Evolutionary conservation across 805 yeast genomes (phyloP).

Genomic region (Kregervanrija delftensis): DNA sequence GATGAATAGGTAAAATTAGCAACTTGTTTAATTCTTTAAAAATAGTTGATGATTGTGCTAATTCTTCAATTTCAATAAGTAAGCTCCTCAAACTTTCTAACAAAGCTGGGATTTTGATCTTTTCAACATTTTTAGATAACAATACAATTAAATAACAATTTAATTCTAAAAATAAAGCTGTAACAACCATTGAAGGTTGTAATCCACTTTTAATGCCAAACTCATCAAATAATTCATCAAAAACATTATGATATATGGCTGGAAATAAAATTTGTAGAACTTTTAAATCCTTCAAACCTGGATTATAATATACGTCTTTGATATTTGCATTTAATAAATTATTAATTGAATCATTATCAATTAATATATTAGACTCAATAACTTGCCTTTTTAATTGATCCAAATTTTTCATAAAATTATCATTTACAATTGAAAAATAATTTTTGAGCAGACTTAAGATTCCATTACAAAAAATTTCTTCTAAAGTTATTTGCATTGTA

Average conservation of each 20-base stretch:
- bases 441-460: background rate
- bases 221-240: background rate
- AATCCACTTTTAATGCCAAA: background rate
- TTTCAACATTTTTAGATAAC: slow-evolving; percentile 1
- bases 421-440: background rate
- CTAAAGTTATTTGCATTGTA: background rate
- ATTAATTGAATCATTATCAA: background rate
- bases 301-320: background rate
- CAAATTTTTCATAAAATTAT: background rate
- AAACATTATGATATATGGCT: background rate
- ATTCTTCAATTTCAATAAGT: background rate
- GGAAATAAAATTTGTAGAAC: slow-evolving; percentile 1
- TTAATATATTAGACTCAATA: background rate
- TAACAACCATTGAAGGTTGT: background rate
- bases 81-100: background rate
- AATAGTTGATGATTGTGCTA: background rate
- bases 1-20: slow-evolving; percentile 1
- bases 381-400: background rate
- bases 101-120: background rate
- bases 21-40: background rate
- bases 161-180: slow-evolving; percentile 1
- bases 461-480: slow-evolving; percentile 1
- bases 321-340: background rate
- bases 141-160: slow-evolving; percentile 2
- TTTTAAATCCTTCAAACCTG: background rate